Conservation (phyloP, 139 green algal genomes). For the Tetradesmus lagerheimii region DNA sequence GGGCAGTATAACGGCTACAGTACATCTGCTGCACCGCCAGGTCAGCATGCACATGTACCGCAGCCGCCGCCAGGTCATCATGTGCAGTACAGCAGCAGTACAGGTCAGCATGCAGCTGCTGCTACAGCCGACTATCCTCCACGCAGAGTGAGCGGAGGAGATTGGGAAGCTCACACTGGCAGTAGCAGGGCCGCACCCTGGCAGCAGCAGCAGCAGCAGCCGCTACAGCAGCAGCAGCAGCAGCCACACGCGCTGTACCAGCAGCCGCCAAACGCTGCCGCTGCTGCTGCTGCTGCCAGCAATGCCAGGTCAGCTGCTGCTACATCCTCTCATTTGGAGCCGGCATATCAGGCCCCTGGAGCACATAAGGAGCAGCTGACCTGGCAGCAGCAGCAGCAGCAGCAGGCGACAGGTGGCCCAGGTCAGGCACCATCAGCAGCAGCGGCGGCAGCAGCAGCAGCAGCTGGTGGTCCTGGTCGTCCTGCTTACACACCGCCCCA, state of each 20-base stretch:
- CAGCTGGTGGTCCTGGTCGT: not conserved
- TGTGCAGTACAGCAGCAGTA: not conserved
- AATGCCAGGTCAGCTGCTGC: not conserved
- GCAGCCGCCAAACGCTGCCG: not conserved
- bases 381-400: constrained; percentile 16
- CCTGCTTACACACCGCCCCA: not conserved
- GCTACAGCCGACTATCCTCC: not conserved
- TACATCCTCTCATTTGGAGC: not conserved
- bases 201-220: not conserved
- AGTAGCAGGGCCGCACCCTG: not conserved
- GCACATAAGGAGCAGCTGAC: not conserved
- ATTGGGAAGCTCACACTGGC: not conserved
- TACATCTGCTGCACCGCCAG: not conserved
- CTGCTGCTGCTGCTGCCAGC: not conserved
- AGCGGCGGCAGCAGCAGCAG: not conserved
- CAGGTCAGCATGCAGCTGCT: not conserved
- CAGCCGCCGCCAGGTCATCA: not conserved
- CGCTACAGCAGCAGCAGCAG: not conserved
- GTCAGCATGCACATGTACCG: constrained; percentile 11
- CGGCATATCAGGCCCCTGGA: not conserved
- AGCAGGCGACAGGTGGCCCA: not conserved
- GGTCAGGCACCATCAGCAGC: not conserved
- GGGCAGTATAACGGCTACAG: constrained; percentile 13
- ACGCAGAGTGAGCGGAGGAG: not conserved
- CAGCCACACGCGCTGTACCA: not conserved